phyloP scores from a whole-genome alignment of 2,329 filamentous ascomycete species.

The Aphanocladium album region DNA sequence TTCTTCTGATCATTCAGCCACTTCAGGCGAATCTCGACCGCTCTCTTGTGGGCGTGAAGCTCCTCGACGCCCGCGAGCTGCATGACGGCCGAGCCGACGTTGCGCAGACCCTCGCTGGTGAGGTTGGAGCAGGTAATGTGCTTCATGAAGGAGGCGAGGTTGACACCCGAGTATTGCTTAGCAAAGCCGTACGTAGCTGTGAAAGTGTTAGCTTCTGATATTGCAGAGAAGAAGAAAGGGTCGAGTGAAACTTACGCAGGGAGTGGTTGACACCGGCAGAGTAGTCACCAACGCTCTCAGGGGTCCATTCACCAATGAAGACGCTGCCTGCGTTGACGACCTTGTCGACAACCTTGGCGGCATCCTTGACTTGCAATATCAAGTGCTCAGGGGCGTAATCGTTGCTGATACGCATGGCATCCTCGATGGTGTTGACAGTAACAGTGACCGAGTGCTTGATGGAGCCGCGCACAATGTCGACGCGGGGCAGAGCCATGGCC shows the following conservation, averaged over 20 bases:
- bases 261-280: constrained; percentile 97
- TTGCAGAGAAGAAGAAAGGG: background rate
- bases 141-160: constrained; percentile 92
- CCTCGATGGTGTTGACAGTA: constrained; percentile 62
- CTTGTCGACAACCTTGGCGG: constrained; percentile 66
- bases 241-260: constrained; percentile 63
- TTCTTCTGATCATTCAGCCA: constrained; percentile 35
- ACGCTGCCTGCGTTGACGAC: constrained; percentile 95
- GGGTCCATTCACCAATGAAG: constrained; percentile 94
- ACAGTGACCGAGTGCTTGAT: constrained; percentile 92
- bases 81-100: constrained; percentile 88
- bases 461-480: constrained; percentile 86
- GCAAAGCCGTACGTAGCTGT: constrained; percentile 94
- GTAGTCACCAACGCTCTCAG: constrained; percentile 96
- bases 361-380: constrained; percentile 81
- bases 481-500: constrained; percentile 78
- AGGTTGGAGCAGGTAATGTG: constrained; percentile 95
- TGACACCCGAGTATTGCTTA: constrained; percentile 97
- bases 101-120: constrained; percentile 75
- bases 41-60: constrained; percentile 85
- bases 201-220: constrained; percentile 17
- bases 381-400: constrained; percentile 94
- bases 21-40: constrained; percentile 76
- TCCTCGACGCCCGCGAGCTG: constrained; percentile 91
- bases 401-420: constrained; percentile 81